Conservation (phyloP, 1,139 yeast genomes). For the Lodderomyces margitis region DNA sequence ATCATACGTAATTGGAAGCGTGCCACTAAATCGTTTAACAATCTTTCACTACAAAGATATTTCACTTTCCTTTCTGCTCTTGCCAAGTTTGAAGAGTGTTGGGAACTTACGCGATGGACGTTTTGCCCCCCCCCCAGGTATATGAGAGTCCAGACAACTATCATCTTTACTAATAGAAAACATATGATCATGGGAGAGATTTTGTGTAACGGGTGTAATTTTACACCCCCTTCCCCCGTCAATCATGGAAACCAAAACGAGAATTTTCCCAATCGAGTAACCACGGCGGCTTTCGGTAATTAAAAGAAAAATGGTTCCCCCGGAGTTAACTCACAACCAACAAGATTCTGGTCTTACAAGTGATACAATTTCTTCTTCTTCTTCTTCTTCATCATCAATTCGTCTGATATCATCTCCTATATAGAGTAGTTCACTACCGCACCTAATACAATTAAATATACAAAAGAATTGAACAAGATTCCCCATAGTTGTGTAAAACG, state of each 20-base stretch:
- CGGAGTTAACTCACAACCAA: too few species aligned
- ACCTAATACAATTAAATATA: neutral
- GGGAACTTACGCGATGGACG: too few species aligned
- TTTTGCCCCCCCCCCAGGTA: too few species aligned
- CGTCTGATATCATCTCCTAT: neutral
- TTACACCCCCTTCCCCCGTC: slow-evolving; percentile 1
- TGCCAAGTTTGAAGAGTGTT: neutral
- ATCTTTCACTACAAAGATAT: neutral
- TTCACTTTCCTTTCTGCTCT: neutral
- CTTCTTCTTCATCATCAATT: neutral
- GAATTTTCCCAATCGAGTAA: neutral
- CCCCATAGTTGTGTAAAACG: too few species aligned
- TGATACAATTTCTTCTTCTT: too few species aligned
- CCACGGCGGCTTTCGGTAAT: neutral
- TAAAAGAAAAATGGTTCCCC: neutral
- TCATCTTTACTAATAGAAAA: too few species aligned
- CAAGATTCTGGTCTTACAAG: too few species aligned
- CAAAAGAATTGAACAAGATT: neutral
- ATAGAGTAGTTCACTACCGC: too few species aligned
- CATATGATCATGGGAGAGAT: neutral
- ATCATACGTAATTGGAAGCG: slow-evolving; percentile 2
- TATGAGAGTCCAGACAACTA: too few species aligned
- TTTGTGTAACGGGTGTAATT: neutral
- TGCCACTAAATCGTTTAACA: neutral
- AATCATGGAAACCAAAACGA: neutral